Percentiles rank a stretch among this genome's conserved stretches.
These are phyloP conservation scores for Cladophialophora immunda DNA, from an alignment of 2,329 filamentous ascomycete genomes.

Conservation along the genomic window DNA sequence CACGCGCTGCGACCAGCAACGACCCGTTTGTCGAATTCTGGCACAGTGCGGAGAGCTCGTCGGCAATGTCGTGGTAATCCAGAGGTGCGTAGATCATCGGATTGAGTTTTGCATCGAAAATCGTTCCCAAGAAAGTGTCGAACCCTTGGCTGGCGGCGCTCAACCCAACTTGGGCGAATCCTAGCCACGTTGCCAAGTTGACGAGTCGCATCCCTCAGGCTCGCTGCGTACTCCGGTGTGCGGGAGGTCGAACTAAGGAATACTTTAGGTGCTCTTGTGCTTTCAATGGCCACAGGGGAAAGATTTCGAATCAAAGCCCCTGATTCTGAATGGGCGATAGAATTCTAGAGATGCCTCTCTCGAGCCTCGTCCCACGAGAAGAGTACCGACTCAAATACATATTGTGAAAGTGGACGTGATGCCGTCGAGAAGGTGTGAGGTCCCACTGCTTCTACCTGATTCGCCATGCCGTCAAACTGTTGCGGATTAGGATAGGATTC, in stretches of 20 bases:
- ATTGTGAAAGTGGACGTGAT: slow-evolving; percentile 5
- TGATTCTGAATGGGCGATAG: neutral
- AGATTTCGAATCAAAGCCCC: neutral
- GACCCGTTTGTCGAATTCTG: slow-evolving; percentile 14
- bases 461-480: slow-evolving; percentile 6
- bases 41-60: slow-evolving; percentile 13
- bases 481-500: slow-evolving; percentile 6
- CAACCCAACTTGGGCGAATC: slow-evolving; percentile 4
- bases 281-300: neutral
- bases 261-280: slow-evolving; percentile 2
- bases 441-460: slow-evolving; percentile 5
- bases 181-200: slow-evolving; percentile 9
- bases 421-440: slow-evolving; percentile 6
- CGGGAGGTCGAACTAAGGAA: neutral
- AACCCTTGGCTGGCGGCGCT: slow-evolving; percentile 10
- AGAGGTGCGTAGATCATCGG: slow-evolving; percentile 9
- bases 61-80: neutral
- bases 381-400: slow-evolving; percentile 4
- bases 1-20: slow-evolving; percentile 9
- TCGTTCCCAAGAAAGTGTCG: slow-evolving; percentile 10
- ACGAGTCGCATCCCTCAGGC: slow-evolving; percentile 9
- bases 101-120: slow-evolving; percentile 4
- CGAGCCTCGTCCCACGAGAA: slow-evolving; percentile 6
- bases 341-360: slow-evolving; percentile 9
- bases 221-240: slow-evolving; percentile 4